Conservation (phyloP, 169 alveolate genomes). For the Eimeria brunetti region DNA sequence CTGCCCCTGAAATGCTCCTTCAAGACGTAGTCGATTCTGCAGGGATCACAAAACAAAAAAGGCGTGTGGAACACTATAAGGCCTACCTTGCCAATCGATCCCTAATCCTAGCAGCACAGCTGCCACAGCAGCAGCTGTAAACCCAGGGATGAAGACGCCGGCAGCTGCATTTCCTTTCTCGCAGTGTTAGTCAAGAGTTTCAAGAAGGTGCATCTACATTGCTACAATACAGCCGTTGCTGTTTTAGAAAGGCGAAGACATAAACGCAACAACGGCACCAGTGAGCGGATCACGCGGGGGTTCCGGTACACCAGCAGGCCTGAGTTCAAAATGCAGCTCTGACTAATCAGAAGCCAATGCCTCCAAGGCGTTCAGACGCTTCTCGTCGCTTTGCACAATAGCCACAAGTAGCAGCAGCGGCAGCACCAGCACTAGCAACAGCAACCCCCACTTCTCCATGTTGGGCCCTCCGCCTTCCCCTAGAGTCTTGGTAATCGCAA, state of each 20-base stretch:
- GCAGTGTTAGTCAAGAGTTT: neutral
- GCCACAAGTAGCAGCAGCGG: neutral
- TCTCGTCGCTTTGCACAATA: neutral
- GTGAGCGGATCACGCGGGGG: neutral
- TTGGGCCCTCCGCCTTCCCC: slow-evolving; percentile 73
- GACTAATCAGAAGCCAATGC: neutral
- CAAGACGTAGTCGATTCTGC: slow-evolving; percentile 56
- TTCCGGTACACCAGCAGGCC: neutral
- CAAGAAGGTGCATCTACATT: neutral
- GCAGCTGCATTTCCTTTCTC: neutral
- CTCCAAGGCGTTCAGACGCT: neutral
- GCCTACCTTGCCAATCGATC: neutral
- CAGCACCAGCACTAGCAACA: slow-evolving; percentile 19
- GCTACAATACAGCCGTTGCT: neutral
- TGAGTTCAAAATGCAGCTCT: neutral
- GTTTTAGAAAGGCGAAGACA: neutral
- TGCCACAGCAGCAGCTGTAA: neutral
- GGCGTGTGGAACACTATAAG: neutral
- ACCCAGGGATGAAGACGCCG: neutral
- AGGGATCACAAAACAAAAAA: neutral
- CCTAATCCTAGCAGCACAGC: neutral
- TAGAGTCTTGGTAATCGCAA: slow-evolving; percentile 54
- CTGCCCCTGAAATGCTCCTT: slow-evolving; percentile 54
- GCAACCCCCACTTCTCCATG: slow-evolving; percentile 57
- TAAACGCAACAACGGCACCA: neutral